A percentile compares a stretch with the other conserved stretches of the same genome.
Evolutionary conservation across 1,139 yeast species (phyloP).

Genomic region (Yamadazyma siamensis): DNA sequence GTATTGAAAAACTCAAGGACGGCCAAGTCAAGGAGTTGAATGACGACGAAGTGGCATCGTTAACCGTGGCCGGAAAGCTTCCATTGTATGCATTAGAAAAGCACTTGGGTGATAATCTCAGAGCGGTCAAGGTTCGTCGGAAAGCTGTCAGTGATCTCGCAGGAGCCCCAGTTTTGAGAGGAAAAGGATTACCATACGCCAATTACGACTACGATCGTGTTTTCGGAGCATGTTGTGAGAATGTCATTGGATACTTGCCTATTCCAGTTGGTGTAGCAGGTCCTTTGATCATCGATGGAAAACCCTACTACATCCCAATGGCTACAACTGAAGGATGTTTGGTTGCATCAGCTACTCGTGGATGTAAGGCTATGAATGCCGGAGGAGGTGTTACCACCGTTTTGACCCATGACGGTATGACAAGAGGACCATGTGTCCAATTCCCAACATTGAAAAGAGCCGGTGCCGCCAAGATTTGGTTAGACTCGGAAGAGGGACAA

Average conservation of each 20-base stretch:
- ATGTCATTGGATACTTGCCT: conserved; percentile 95
- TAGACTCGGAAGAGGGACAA: conserved; percentile 95
- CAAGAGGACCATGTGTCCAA: conserved; percentile 96
- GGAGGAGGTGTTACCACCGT: conserved; percentile 97
- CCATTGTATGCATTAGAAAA: conserved; percentile 94
- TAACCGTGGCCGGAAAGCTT: conserved; percentile 73
- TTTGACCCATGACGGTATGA: conserved; percentile 95
- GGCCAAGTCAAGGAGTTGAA: conserved; percentile 67
- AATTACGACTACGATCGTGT: conserved; percentile 93
- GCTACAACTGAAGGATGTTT: conserved; percentile 99
- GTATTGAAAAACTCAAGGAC: conserved; percentile 58
- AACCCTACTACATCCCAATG: conserved; percentile 89
- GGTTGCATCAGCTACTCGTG: conserved; percentile 98
- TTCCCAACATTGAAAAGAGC: conserved; percentile 82
- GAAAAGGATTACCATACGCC: conserved; percentile 70
- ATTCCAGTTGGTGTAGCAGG: conserved; percentile 98
- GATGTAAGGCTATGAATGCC: conserved; percentile 95
- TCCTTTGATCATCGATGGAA: conserved; percentile 86
- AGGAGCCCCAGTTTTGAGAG: conserved; percentile 73
- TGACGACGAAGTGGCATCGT: conserved; percentile 69
- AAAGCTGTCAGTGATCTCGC: conserved; percentile 83
- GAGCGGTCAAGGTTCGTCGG: conserved; percentile 94
- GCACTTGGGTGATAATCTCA: conserved; percentile 77
- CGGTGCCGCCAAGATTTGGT: conserved; percentile 93
- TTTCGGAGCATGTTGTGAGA: conserved; percentile 98